Evolutionary conservation across 2,329 filamentous ascomycete genomes (phyloP).

Genomic region (Rhynchosporium agropyri): DNA sequence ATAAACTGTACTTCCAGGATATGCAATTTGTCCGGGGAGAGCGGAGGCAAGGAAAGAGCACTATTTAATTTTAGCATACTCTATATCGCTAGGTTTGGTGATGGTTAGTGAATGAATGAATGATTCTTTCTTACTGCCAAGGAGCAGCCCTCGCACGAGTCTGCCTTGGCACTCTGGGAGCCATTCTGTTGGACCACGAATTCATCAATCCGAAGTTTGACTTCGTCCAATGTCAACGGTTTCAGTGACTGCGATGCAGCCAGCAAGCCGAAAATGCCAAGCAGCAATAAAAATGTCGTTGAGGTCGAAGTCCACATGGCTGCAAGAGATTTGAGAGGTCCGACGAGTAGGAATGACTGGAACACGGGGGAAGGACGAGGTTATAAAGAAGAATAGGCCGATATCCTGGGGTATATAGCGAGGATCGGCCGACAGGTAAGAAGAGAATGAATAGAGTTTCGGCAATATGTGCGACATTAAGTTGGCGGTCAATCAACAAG

Average conservation of each 20-base stretch:
- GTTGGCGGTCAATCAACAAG: too few relatives aligned
- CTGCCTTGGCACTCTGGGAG: not conserved
- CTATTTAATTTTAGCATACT: constrained; percentile 13
- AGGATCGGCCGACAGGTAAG: too few relatives aligned
- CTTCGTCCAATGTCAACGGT: constrained; percentile 1
- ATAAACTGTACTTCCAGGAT: constrained; percentile 26
- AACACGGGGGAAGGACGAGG: constrained; percentile 17
- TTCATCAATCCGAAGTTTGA: not conserved
- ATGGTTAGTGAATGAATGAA: not conserved
- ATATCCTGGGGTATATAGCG: constrained; percentile 26
- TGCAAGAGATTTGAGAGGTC: not conserved
- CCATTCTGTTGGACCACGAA: constrained; percentile 9
- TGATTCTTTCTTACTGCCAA: constrained; percentile 7
- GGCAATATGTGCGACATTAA: too few relatives aligned
- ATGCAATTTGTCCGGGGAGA: constrained; percentile 28
- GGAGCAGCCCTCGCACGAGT: constrained; percentile 2
- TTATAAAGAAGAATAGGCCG: constrained; percentile 34
- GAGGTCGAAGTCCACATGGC: not conserved
- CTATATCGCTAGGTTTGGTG: not conserved
- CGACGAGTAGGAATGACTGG: not conserved
- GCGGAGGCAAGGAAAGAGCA: constrained; percentile 27
- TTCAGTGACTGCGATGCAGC: constrained; percentile 4
- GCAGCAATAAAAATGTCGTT: not conserved
- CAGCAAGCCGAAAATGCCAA: constrained; percentile 1
- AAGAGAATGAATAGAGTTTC: too few relatives aligned